Percentiles rank a stretch among this genome's conserved stretches.
phyloP scores from a whole-genome alignment of 495 filamentous ascomycete genomes.

The Acidomyces sp. region DNA sequence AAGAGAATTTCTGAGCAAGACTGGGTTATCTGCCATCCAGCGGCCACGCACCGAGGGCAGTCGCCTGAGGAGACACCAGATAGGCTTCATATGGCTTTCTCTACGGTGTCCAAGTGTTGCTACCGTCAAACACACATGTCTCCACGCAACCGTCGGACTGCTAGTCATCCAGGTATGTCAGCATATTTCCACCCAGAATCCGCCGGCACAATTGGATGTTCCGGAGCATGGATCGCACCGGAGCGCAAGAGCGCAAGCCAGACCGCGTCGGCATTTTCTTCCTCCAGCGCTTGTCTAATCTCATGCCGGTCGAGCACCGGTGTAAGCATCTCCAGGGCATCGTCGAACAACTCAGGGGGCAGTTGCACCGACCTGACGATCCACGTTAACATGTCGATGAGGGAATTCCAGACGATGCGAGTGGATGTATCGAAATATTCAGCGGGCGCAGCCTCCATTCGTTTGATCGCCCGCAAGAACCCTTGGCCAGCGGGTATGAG shows the following conservation, averaged over 20 bases:
- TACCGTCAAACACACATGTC: too few species aligned
- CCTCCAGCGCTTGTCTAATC: constrained; percentile 42
- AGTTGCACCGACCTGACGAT: constrained; percentile 45
- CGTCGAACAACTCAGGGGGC: constrained; percentile 52
- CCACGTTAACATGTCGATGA: constrained; percentile 39
- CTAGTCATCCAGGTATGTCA: too few species aligned
- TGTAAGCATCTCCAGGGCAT: constrained; percentile 47
- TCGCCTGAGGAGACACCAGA: too few species aligned
- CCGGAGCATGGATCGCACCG: constrained; percentile 1
- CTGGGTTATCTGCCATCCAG: too few species aligned
- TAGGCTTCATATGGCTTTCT: too few species aligned
- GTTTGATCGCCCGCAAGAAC: constrained; percentile 1
- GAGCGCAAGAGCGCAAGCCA: constrained; percentile 39
- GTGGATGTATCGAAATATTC: constrained; percentile 36
- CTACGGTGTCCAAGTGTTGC: too few species aligned
- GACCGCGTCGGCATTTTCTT: constrained; percentile 54
- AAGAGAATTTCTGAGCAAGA: too few species aligned
- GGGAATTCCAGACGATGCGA: constrained; percentile 45
- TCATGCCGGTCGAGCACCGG: constrained; percentile 33
- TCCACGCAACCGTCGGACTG: too few species aligned
- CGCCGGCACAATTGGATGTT: constrained; percentile 1
- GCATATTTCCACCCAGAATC: constrained; percentile 1
- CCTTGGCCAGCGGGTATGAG: not conserved
- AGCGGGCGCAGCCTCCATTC: constrained; percentile 9
- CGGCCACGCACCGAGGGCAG: too few species aligned